Percentiles rank a stretch among this genome's conserved stretches.
Evolutionary conservation across 352 stramenopile species (phyloP).

Genomic region (Phytophthora crassamura): DNA sequence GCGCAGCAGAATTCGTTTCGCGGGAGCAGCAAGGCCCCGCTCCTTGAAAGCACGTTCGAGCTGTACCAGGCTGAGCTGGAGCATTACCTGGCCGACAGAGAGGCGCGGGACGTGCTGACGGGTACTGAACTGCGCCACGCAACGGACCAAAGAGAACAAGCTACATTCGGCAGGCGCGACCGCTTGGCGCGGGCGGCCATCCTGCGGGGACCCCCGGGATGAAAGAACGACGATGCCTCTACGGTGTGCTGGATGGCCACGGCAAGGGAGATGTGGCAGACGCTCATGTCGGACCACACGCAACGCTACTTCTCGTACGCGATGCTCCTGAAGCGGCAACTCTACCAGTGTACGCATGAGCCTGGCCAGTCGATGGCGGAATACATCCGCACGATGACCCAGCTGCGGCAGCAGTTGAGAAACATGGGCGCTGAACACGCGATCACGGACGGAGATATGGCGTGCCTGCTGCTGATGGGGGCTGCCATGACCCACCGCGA

Average conservation of each 20-base stretch:
- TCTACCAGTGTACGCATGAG: not conserved
- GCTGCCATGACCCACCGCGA: slow-evolving; percentile 1
- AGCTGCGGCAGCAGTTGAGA: slow-evolving; percentile 4
- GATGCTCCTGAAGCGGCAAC: slow-evolving; percentile 1
- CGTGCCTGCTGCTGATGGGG: slow-evolving; percentile 2
- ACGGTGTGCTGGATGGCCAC: slow-evolving; percentile 6
- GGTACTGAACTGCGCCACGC: not conserved
- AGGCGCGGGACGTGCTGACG: slow-evolving; percentile 4
- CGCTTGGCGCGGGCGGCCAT: slow-evolving; percentile 1
- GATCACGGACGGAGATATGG: slow-evolving; percentile 2
- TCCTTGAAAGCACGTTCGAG: slow-evolving; percentile 12
- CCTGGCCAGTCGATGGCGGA: not conserved
- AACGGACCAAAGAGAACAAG: not conserved
- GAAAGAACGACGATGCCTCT: slow-evolving; percentile 1
- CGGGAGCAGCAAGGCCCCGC: not conserved
- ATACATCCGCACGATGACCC: slow-evolving; percentile 2
- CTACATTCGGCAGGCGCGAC: slow-evolving; percentile 1
- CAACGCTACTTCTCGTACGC: slow-evolving; percentile 9
- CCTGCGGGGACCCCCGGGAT: not conserved
- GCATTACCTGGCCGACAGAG: slow-evolving; percentile 6
- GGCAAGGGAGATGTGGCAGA: slow-evolving; percentile 3
- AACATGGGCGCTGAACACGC: slow-evolving; percentile 7
- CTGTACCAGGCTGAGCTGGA: slow-evolving; percentile 14
- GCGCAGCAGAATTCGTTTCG: not conserved
- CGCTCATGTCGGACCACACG: slow-evolving; percentile 3